Evolutionary conservation across 768 basidiomycete genomes (phyloP).

Genomic region (Russula vinacea): DNA sequence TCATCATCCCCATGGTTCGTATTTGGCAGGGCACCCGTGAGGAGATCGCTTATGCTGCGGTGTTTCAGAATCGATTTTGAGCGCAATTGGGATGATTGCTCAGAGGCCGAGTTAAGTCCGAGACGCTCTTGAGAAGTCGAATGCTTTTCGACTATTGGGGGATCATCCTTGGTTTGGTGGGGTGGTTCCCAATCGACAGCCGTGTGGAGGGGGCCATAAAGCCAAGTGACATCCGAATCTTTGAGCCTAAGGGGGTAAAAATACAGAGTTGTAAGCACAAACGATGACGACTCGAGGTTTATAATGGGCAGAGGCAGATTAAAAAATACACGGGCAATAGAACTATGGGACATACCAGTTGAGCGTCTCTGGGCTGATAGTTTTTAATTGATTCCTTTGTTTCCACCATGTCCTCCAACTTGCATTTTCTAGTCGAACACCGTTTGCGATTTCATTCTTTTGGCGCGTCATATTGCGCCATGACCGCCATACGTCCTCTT

Average conservation of each 20-base stretch:
- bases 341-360: constrained; percentile 71
- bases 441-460: constrained; percentile 98
- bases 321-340: not conserved
- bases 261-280: constrained; percentile 21
- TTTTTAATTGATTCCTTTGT: constrained; percentile 93
- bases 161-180: constrained; percentile 49
- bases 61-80: constrained; percentile 94
- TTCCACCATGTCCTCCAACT: constrained; percentile 99
- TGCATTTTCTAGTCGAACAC: constrained; percentile 92
- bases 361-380: constrained; percentile 92
- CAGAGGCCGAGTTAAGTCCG: constrained; percentile 42
- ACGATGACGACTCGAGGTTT: not conserved
- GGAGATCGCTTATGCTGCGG: constrained; percentile 85
- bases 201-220: constrained; percentile 95
- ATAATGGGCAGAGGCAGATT: constrained; percentile 1
- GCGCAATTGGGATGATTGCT: constrained; percentile 32
- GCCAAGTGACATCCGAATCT: constrained; percentile 98
- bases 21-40: constrained; percentile 66
- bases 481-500: constrained; percentile 98
- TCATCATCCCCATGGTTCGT: constrained; percentile 62
- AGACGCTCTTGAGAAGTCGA: constrained; percentile 49
- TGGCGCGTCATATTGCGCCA: constrained; percentile 98
- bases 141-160: constrained; percentile 40
- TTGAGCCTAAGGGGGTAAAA: constrained; percentile 77
- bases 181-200: constrained; percentile 82